Base-by-base conservation (phyloP, 2,329 filamentous ascomycete species). In the Aspergillus latus region DNA sequence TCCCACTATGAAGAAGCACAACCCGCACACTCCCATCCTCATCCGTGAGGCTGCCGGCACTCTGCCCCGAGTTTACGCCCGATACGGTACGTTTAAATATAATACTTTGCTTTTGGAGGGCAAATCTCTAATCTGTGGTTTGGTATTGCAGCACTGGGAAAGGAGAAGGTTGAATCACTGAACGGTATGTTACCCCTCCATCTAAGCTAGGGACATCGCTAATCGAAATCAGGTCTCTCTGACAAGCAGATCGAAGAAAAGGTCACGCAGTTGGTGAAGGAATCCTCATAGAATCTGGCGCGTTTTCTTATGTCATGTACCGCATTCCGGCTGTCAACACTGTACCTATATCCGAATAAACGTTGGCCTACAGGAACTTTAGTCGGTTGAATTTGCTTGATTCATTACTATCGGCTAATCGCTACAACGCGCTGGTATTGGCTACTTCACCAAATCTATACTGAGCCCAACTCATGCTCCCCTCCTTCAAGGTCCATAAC, bases 1-100 rank as follows among this genome's bases (percentile, higher is more conserved):
- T 77, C 94, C 94, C 46, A 94, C 90, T 59, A 97, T 99, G 93
- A 99, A 99, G 86, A 95, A 96, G 83, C 90, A 93, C 83, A 99
- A 99, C 81, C 94, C 94, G 56, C 81, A 89, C 76, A 92, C 84
- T 48, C 94, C 94, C 53, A 97, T 99, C 77, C 82, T 99, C 81
- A 87, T 99, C 70, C 90, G 94, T 72, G 94, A 97, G 81, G 94
- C 93, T 52, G 80, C 85, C 66, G 91, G 90, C 70, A 90, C 90
- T 53, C 80, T 89, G 73, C 93, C 94, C 62, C 88, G 86, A 75
- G 85, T 99, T 62, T 97, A 88, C 76, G 92, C 93, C 66, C 84
- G 94, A 86, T 99, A 95, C 74, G 93, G 91, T 96, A 76, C 69
- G 85, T 45, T 43, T 29, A 5, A 32, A 43, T 43, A 34, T 8